phyloP scores from a whole-genome alignment of 108 stramenopile genomes.

The Cyclotella kingstonii region DNA sequence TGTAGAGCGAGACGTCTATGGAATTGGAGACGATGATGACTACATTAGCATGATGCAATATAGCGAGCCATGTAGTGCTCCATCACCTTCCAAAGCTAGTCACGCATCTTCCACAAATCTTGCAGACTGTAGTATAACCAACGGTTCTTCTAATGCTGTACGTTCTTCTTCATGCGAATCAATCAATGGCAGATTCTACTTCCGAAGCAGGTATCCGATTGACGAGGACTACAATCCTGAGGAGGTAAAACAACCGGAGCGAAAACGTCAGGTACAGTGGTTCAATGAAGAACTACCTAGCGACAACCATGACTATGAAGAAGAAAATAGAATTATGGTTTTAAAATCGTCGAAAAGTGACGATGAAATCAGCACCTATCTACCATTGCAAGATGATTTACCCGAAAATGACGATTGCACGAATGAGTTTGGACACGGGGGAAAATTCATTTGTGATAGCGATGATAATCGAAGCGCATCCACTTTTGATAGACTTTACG shows the following conservation, averaged over 20 bases:
- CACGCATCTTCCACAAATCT: too few species aligned
- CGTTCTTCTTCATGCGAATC: too few species aligned
- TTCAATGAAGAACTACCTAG: not conserved
- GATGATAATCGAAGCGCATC: constrained; percentile 6
- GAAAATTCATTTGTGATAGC: not conserved
- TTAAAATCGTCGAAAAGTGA: constrained; percentile 2
- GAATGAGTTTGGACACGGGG: not conserved
- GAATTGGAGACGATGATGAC: constrained; percentile 1
- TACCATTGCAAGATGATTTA: constrained; percentile 4
- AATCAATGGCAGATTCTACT: not conserved
- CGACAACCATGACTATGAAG: not conserved
- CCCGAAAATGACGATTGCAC: not conserved
- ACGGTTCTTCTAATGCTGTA: too few species aligned
- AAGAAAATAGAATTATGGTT: not conserved
- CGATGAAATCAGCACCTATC: constrained; percentile 3
- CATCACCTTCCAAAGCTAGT: too few species aligned
- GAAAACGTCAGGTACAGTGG: not conserved
- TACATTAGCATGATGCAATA: constrained; percentile 14
- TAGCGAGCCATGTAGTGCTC: too few species aligned
- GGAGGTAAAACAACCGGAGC: not conserved
- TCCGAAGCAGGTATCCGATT: constrained; percentile 5
- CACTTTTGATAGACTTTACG: constrained; percentile 10
- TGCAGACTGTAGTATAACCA: too few species aligned
- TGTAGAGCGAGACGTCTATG: not conserved
- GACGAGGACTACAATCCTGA: not conserved